Base-by-base conservation (phyloP, 2,329 filamentous ascomycete genomes). In the Ophiostoma piceae region DNA sequence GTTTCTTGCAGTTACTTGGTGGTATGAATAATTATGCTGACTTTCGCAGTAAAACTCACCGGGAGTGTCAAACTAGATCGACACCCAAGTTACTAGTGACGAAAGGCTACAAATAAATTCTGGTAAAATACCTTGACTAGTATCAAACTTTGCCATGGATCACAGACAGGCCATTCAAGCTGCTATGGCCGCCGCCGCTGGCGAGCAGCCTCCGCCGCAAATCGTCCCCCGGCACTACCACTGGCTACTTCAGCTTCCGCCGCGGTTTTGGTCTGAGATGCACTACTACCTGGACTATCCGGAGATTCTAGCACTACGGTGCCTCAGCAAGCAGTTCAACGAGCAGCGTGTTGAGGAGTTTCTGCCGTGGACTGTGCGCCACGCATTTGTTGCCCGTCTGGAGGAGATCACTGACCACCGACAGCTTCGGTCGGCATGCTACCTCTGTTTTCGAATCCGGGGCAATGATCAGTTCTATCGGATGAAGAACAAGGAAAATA, bases 371-470 rank as follows among this genome's bases (percentile, higher is more conserved):
- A 67, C 26, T 2, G 69, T 71, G 4, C 69, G 72, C 0, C 66
- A 71, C 26, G 68, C 69, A 16, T 41, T 64, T 32, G 67, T 73
- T 16, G 68, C 68, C 3, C 47, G 29, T 22, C 29, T 57, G 7
- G 71, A 73, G 11, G 19, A 8, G 29, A 35, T 12, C 26, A 41
- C 39, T 8, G 12, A n/a, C n/a, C 12, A 11, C 39, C 16, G 39
- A 8, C 16, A n/a, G 19, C 14, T 22, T 19, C 29, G 65, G 47
- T 14, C 14, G 12, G 62, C 67, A 11, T 75, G 74, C 69, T 75
- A 75, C 65, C 69, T 74, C 14, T 75, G 74, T 64, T 75, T 72
- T 43, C 71, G 71, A n/a, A 72, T 75, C 39, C 71, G 71, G 29
- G 16, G 43, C 37, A 26, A 43, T 3, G 67, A 35, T 11, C 66